These are phyloP conservation scores for Geotrichum klebahnii DNA, from an alignment of 1,139 yeast genomes.

Conservation along the genomic window DNA sequence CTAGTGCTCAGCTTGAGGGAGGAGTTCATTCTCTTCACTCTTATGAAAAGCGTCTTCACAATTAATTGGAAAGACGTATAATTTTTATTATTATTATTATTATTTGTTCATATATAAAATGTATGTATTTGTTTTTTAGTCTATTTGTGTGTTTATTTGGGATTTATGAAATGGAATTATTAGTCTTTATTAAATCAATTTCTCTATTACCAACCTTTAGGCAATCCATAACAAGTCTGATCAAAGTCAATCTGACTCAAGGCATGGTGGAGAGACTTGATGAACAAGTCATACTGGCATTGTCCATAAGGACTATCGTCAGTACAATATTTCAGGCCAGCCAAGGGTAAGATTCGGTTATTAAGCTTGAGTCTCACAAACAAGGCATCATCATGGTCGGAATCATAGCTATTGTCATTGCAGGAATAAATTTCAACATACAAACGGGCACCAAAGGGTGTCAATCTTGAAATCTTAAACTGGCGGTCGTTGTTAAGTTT, in stretches of 20 bases:
- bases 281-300: conserved; percentile 38
- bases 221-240: conserved; percentile 38
- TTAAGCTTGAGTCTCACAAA: conserved; percentile 41
- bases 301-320: conserved; percentile 37
- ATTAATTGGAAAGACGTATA: too few species aligned
- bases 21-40: conserved; percentile 96
- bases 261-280: conserved; percentile 37
- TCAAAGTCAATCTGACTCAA: conserved; percentile 37
- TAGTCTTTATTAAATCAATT: too few species aligned
- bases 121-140: neutral
- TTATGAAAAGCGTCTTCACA: conserved; percentile 94
- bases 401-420: conserved; percentile 23
- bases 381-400: neutral
- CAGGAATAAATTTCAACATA: conserved; percentile 42
- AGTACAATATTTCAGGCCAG: conserved; percentile 40
- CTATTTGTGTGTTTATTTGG: too few species aligned
- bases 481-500: conserved; percentile 42
- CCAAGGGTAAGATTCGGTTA: conserved; percentile 42
- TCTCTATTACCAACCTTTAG: conserved; percentile 6
- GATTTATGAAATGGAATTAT: too few species aligned
- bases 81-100: neutral
- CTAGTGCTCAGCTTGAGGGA: conserved; percentile 98
- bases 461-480: conserved; percentile 41
- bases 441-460: conserved; percentile 45
- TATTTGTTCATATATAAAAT: neutral